These are phyloP conservation scores for Aspergillus sojae DNA, from an alignment of 2,329 filamentous ascomycete genomes.

Conservation along the genomic window DNA sequence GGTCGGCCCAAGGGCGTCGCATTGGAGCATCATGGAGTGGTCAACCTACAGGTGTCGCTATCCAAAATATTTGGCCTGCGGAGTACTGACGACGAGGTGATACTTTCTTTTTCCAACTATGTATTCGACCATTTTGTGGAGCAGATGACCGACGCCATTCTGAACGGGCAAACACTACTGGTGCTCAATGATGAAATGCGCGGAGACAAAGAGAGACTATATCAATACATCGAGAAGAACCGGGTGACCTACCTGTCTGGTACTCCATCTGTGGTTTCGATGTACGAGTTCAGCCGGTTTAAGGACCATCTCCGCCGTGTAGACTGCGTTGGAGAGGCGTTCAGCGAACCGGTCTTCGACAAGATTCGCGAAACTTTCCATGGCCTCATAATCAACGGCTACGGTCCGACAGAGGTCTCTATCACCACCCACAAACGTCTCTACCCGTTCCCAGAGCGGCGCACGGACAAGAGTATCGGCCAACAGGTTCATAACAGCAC, in stretches of 20 bases:
- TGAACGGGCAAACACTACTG: not conserved
- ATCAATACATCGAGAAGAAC: not conserved
- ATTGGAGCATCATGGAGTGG: not conserved
- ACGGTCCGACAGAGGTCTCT: not conserved
- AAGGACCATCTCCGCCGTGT: not conserved
- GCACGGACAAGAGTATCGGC: not conserved
- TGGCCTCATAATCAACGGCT: not conserved
- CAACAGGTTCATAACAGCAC: not conserved
- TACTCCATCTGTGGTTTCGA: not conserved
- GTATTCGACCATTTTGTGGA: not conserved
- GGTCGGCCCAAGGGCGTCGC: not conserved
- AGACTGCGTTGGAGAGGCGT: not conserved
- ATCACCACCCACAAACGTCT: not conserved
- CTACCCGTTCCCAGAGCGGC: not conserved
- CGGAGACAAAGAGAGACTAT: not conserved
- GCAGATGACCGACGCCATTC: not conserved
- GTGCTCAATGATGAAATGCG: not conserved
- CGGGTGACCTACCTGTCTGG: not conserved
- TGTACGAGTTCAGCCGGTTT: not conserved
- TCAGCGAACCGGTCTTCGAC: not conserved
- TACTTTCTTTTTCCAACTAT: not conserved
- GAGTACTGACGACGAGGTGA: not conserved
- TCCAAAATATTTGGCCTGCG: not conserved
- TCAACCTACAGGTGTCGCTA: not conserved
- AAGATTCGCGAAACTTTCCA: not conserved